Evolutionary conservation across 225 moss, liverwort and hornwort species (phyloP).

Genomic region (Bryum argenteum): DNA sequence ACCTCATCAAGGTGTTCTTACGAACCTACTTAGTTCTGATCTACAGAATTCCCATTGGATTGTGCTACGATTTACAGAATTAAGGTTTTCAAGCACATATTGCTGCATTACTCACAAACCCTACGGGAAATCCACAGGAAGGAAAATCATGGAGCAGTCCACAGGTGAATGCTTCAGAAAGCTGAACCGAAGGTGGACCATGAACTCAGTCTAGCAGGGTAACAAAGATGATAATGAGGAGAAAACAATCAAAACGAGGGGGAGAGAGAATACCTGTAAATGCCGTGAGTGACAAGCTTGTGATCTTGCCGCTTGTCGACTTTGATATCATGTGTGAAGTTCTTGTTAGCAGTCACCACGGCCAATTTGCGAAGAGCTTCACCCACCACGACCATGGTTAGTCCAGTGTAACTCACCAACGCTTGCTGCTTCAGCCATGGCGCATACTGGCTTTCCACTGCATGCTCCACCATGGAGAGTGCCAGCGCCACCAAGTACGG

Average conservation of each 20-base stretch:
- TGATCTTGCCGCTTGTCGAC: conserved; percentile 71
- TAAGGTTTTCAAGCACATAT: not conserved
- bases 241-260: not conserved
- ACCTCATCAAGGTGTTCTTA: not conserved
- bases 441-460: conserved; percentile 53
- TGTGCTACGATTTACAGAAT: not conserved
- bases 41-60: not conserved
- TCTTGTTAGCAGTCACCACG: conserved; percentile 77
- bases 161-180: not conserved
- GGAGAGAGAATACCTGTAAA: conserved; percentile 64
- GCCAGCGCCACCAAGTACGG: conserved; percentile 79
- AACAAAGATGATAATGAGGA: not conserved
- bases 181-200: conserved; percentile 10
- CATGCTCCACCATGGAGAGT: conserved; percentile 70
- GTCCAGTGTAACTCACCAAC: conserved; percentile 51
- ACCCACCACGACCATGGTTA: conserved; percentile 67
- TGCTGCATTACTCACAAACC: not conserved
- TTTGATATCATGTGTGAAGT: conserved; percentile 92
- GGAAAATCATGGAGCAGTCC: not conserved
- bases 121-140: not conserved
- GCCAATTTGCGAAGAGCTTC: conserved; percentile 82
- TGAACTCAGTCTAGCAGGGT: conserved; percentile 6
- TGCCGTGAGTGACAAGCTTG: conserved; percentile 87
- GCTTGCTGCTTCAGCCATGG: conserved; percentile 59
- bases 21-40: not conserved